phyloP scores from a whole-genome alignment of 257 asterid genomes.

The Agastache rugosa region DNA sequence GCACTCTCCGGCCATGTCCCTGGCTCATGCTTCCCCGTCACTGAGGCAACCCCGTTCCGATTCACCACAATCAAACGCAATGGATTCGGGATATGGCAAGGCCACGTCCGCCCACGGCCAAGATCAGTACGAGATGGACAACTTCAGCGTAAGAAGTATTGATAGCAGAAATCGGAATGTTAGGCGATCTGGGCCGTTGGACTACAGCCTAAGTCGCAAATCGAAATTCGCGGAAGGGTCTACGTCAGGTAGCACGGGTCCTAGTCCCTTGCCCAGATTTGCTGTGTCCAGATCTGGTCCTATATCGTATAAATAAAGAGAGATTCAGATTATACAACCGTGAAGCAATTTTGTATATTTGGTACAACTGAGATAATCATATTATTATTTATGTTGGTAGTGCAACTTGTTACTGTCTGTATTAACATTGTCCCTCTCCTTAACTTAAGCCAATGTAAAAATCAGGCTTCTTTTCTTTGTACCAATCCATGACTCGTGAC shows the following conservation, averaged over 20 bases:
- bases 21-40: constrained; percentile 79
- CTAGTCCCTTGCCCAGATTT: constrained; percentile 93
- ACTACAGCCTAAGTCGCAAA: constrained; percentile 74
- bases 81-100: constrained; percentile 69
- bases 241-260: constrained; percentile 82
- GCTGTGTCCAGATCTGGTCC: constrained; percentile 98
- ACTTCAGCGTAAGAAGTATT: constrained; percentile 48
- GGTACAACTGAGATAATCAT: constrained; percentile 28
- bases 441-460: constrained; percentile 11
- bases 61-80: constrained; percentile 53
- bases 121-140: constrained; percentile 66
- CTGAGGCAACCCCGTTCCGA: constrained; percentile 65
- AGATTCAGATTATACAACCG: constrained; percentile 29
- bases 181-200: constrained; percentile 95
- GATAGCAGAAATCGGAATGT: constrained; percentile 56
- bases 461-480: constrained; percentile 2
- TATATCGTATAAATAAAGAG: constrained; percentile 64
- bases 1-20: constrained; percentile 76
- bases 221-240: constrained; percentile 75
- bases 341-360: constrained; percentile 48
- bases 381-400: constrained; percentile 39
- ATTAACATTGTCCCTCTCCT: constrained; percentile 24
- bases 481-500: no score
- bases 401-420: constrained; percentile 26
- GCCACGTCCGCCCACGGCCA: constrained; percentile 65